Percentiles rank a stretch among this genome's conserved stretches.
Conservation (phyloP, 768 basidiomycete genomes). For the Hygrocybe punicea region DNA sequence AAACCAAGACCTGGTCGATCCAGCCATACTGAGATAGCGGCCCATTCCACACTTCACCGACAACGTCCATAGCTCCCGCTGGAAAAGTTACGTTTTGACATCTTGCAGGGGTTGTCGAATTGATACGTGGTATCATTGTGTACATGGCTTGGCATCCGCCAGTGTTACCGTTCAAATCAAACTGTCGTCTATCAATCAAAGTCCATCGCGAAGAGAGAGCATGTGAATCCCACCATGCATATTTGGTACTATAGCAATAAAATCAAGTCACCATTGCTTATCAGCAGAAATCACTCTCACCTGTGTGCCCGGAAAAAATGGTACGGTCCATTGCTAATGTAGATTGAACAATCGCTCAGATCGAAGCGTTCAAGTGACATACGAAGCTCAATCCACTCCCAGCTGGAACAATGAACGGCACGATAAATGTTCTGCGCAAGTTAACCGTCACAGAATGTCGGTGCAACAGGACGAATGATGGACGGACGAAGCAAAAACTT, state of each 20-base stretch:
- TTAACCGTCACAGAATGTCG: neutral
- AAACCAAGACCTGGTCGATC: slow-evolving; percentile 46
- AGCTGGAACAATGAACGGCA: slow-evolving; percentile 51
- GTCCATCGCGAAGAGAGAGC: neutral
- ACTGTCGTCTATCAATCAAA: slow-evolving; percentile 31
- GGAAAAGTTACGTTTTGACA: slow-evolving; percentile 53
- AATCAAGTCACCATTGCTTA: neutral
- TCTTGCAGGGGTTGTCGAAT: slow-evolving; percentile 29
- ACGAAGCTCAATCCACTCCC: slow-evolving; percentile 49
- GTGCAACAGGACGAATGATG: neutral
- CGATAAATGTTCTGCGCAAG: slow-evolving; percentile 41
- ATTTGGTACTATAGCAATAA: slow-evolving; percentile 50
- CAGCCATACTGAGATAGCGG: slow-evolving; percentile 59
- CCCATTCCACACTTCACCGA: slow-evolving; percentile 44
- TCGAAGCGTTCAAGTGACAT: slow-evolving; percentile 19
- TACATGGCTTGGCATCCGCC: slow-evolving; percentile 61
- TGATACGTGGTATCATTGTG: slow-evolving; percentile 51
- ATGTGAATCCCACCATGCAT: slow-evolving; percentile 50
- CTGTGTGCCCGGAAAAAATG: slow-evolving; percentile 56
- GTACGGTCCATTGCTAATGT: slow-evolving; percentile 53
- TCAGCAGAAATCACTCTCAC: slow-evolving; percentile 22
- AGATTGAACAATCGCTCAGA: neutral
- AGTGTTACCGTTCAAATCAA: slow-evolving; percentile 53
- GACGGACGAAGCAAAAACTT: slow-evolving; percentile 59
- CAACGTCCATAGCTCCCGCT: slow-evolving; percentile 42